phyloP scores from a whole-genome alignment of 768 basidiomycete species.

The Mycena polygramma region DNA sequence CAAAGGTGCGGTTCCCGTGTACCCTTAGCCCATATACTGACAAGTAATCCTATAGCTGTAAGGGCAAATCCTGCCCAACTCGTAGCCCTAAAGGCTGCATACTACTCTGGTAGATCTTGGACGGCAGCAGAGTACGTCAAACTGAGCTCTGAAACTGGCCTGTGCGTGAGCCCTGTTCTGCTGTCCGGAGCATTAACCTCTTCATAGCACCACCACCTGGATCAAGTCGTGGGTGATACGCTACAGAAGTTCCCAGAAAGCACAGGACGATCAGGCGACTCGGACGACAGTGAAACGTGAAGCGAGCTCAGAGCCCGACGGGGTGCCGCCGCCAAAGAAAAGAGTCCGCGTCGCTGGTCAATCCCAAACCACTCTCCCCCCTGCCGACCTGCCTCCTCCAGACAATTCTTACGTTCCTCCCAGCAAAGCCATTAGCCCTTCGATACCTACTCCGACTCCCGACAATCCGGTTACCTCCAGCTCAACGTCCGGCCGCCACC shows the following conservation, averaged over 20 bases:
- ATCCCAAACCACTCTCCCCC: background rate
- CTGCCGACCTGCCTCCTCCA: background rate
- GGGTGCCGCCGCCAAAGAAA: slow-evolving; percentile 13
- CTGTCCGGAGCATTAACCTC: background rate
- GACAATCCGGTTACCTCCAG: background rate
- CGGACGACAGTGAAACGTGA: background rate
- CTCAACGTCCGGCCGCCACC: background rate
- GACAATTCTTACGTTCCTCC: slow-evolving; percentile 9
- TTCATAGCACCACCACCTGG: slow-evolving; percentile 49
- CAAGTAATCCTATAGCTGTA: background rate
- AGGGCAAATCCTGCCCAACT: slow-evolving; percentile 1
- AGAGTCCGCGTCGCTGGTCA: background rate
- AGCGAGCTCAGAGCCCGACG: slow-evolving; percentile 13
- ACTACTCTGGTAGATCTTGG: background rate
- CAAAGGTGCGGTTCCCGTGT: too few relatives aligned
- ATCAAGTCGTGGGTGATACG: slow-evolving; percentile 50
- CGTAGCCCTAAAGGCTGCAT: slow-evolving; percentile 2
- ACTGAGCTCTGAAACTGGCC: slow-evolving; percentile 47
- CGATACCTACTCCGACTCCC: background rate
- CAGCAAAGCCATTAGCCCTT: background rate
- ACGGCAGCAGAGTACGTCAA: slow-evolving; percentile 39
- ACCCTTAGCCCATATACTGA: too few relatives aligned
- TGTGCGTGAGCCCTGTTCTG: slow-evolving; percentile 43
- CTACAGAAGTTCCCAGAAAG: slow-evolving; percentile 1
- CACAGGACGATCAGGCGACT: background rate